Evolutionary conservation across 345 rosid species (phyloP), one percentile per base, ranked within the genome.

Genomic region (Eucalyptus decipiens): DNA sequence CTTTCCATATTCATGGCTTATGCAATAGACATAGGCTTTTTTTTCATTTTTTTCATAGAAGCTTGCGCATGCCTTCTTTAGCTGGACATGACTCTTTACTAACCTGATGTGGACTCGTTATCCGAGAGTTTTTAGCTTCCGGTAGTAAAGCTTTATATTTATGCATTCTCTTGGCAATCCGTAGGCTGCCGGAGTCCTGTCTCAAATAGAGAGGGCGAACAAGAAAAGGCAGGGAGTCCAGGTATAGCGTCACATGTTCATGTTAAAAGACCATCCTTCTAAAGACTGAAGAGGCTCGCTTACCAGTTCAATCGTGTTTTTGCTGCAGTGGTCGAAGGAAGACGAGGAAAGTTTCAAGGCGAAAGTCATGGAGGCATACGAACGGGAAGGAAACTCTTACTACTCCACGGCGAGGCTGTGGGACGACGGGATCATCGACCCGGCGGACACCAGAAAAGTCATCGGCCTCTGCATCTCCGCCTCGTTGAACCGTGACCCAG

Each of bases 381-480:
- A 97, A 92, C 94, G 90, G 92, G 98, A 97, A 92, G 99, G 98
- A 26, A 96, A 88, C 91, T 92, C 95, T 10, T 97, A 94, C 94
- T 97, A 93, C 93, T 97, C 98, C 37, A 95, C 99, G 12, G 97
- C 98, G 28, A 93, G 99, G 93, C 98, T 97, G 17, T 97, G 99
- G 99, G 99, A 96, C 80, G 99, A 97, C 43, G 99, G 99, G 81
- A 93, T 97, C 89, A 97, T 97, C 43, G 97, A 97, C 92, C 99
- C 99, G n/a, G 96, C 94, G 18, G 99, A 97, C 89, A 96, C 98
- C 11, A 92, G 99, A 89, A 97, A 94, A 90, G 89, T 96, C 65
- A 90, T 94, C 43, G 96, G 96, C 69, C 94, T 95, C 83, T 93
- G 96, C 92, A 94, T 96, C 90, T 96, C 99, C 56, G 95, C 99